These are phyloP conservation scores for Chrysopogon serrulatus DNA, from an alignment of 176 grass and related monocot genomes.

Conservation along the genomic window DNA sequence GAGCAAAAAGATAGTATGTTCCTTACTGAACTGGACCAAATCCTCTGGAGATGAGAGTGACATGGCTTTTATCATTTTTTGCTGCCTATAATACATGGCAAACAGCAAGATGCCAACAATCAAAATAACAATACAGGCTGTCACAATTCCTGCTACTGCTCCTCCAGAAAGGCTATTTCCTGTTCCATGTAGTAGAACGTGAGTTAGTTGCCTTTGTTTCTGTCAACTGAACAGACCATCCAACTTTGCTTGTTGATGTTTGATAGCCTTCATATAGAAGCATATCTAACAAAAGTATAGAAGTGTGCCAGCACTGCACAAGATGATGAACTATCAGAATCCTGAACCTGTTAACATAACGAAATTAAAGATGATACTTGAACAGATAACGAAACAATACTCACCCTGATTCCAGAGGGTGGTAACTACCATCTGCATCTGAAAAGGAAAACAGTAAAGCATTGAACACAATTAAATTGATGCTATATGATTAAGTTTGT, in stretches of 20 bases:
- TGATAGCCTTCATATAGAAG: slow-evolving; percentile 1
- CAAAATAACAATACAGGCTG: slow-evolving; percentile 37
- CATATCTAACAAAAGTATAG: slow-evolving; percentile 11
- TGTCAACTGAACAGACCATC: neutral
- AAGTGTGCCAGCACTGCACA: slow-evolving; percentile 44
- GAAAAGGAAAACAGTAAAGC: slow-evolving; percentile 12
- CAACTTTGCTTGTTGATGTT: neutral
- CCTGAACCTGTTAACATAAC: neutral
- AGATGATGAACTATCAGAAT: neutral
- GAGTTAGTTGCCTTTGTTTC: neutral
- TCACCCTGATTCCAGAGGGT: slow-evolving; percentile 47
- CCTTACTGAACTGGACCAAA: slow-evolving; percentile 28
- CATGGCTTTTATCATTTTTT: slow-evolving; percentile 26
- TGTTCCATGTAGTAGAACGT: slow-evolving; percentile 12
- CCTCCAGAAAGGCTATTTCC: slow-evolving; percentile 31
- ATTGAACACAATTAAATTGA: neutral
- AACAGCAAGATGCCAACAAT: slow-evolving; percentile 23
- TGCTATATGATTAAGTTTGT: neutral
- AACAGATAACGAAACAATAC: neutral
- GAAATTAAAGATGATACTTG: neutral
- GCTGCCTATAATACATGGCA: slow-evolving; percentile 22
- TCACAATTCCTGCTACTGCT: slow-evolving; percentile 56
- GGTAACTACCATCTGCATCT: slow-evolving; percentile 56
- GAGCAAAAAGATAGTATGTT: neutral
- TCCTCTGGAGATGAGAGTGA: slow-evolving; percentile 29